Evolutionary conservation across 2,329 filamentous ascomycete species (phyloP), one percentile per base, ranked within the genome.

Genomic region (Pyrenophora tritici-repentis): DNA sequence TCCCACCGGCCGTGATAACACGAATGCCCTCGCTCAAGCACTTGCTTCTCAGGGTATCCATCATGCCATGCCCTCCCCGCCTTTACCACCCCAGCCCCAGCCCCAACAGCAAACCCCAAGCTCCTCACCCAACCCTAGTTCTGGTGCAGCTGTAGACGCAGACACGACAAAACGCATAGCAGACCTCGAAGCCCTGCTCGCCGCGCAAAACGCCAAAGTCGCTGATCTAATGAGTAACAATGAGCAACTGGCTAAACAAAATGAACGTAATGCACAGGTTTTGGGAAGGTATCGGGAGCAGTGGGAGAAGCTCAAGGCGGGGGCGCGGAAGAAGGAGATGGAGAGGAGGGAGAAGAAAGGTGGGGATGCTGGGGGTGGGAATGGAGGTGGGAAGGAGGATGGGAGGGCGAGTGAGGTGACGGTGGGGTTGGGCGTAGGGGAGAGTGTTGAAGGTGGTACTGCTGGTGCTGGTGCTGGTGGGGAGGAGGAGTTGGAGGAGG

Each of bases 271-370:
- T 41, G 78, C 76, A 47, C 76, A 73, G 34, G 79, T 82, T 6
- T 70, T 87, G 12, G 77, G 73, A 0, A 75, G 80, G 48, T 88
- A 88, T 66, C 71, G 83, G 42, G 83, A 86, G 48, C 81, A 84
- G 52, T 89, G 86, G 85, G 86, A 89, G 70, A 84, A 83, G 60
- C 71, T 90, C 59, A 88, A 88, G 70, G 83, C 85, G 39, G 83
- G 84, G 0, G 86, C 86, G 2, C 47, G 71, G 44, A 71, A 68
- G 58, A 68, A 71, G 55, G 67, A 71, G 54, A 34, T 48, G 38
- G 70, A 72, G 58, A 52, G 67, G 29, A 29, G 61, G 18, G 66
- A 68, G 47, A 60, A 50, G 50, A 54, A 50, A 24, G 29, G 55
- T 3, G 41, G 38, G 2, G 56, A 60, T 29, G 55, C 2, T 62